Evolutionary conservation across 192 early-diverging fungal genomes (phyloP).

Genomic region (Entomortierella parvispora): DNA sequence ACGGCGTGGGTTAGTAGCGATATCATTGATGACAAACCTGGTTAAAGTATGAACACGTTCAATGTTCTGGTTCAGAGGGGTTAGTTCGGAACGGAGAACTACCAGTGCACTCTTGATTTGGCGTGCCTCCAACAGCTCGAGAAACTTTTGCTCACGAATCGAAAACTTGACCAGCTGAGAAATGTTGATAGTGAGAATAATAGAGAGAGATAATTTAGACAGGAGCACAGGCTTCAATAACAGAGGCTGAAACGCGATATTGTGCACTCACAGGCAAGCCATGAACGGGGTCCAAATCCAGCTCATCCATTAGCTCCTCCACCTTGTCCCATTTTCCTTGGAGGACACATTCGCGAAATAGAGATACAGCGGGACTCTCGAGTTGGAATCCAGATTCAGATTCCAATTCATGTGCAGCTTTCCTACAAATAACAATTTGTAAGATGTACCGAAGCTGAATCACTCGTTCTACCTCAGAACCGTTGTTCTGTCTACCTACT

Average conservation of each 20-base stretch:
- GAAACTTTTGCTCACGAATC: slow-evolving; percentile 89
- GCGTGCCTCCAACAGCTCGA: slow-evolving; percentile 83
- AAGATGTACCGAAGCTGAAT: too few species aligned
- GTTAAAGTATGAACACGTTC: slow-evolving; percentile 80
- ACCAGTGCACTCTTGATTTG: slow-evolving; percentile 77
- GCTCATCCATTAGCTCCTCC: slow-evolving; percentile 62
- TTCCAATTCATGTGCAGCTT: slow-evolving; percentile 77
- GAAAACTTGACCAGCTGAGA: slow-evolving; percentile 69
- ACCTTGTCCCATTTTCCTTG: slow-evolving; percentile 81
- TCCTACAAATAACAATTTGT: slow-evolving; percentile 37
- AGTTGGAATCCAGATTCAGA: slow-evolving; percentile 81
- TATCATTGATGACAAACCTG: slow-evolving; percentile 65
- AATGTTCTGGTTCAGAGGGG: slow-evolving; percentile 74
- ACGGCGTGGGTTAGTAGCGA: too few species aligned
- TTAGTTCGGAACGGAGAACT: slow-evolving; percentile 84
- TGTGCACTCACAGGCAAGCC: slow-evolving; percentile 38
- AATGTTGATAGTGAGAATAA: background rate
- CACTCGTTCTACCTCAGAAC: too few species aligned
- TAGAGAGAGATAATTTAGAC: background rate
- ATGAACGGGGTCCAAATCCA: slow-evolving; percentile 57
- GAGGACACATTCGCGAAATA: slow-evolving; percentile 79
- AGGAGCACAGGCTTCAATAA: background rate
- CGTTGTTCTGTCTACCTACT: too few species aligned
- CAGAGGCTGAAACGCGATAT: background rate
- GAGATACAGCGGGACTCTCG: slow-evolving; percentile 74